Conservation (phyloP, 257 asterid species). For the Gentiana macrophylla region DNA sequence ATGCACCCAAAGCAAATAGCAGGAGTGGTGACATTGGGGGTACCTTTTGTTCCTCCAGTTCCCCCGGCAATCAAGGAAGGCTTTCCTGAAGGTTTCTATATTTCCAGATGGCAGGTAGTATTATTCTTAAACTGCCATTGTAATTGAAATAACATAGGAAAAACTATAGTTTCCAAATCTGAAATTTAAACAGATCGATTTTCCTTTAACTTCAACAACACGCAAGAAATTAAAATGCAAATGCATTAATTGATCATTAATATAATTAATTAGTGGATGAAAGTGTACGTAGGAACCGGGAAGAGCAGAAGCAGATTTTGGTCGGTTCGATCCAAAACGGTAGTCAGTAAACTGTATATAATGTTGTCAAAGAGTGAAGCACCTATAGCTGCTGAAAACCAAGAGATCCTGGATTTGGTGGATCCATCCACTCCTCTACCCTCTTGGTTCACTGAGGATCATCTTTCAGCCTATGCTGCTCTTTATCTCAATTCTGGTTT, state of each 20-base stretch:
- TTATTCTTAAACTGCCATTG: too few species aligned
- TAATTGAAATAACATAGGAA: too few species aligned
- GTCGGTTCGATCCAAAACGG: slow-evolving; percentile 30
- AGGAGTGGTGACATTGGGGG: slow-evolving; percentile 40
- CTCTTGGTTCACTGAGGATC: slow-evolving; percentile 46
- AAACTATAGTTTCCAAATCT: too few species aligned
- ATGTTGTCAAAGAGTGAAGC: slow-evolving; percentile 35
- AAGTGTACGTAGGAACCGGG: slow-evolving; percentile 29
- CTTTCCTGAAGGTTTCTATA: slow-evolving; percentile 54
- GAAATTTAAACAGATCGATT: too few species aligned
- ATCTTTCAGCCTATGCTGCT: slow-evolving; percentile 39
- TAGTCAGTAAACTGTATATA: slow-evolving; percentile 36
- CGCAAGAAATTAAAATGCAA: too few species aligned
- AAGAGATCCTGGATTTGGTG: slow-evolving; percentile 49
- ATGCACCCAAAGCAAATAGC: slow-evolving; percentile 44
- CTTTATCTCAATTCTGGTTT: slow-evolving; percentile 53
- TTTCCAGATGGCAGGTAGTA: slow-evolving; percentile 53
- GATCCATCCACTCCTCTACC: slow-evolving; percentile 48
- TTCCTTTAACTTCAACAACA: too few species aligned
- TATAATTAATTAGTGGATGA: neutral
- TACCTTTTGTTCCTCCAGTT: slow-evolving; percentile 27
- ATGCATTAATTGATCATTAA: neutral
- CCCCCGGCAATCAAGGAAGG: slow-evolving; percentile 1
- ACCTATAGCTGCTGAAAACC: slow-evolving; percentile 31
- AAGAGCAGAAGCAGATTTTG: slow-evolving; percentile 51